These are phyloP conservation scores for Paramecium pentaurelia DNA, from an alignment of 73 alveolate genomes.

Conservation along the genomic window DNA sequence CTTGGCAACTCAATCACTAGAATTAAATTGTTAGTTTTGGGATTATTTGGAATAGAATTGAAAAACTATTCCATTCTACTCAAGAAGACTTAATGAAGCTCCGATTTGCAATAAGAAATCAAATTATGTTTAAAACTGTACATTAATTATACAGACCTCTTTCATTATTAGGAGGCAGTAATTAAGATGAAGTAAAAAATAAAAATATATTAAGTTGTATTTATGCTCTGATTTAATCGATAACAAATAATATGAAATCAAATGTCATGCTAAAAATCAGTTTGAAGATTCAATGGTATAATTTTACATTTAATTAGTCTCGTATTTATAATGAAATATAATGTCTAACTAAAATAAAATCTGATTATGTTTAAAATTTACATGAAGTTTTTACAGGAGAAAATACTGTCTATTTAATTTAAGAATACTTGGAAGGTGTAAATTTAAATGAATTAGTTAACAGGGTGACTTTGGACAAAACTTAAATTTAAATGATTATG, in stretches of 20 bases:
- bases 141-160: neutral
- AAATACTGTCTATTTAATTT: slow-evolving; percentile 10
- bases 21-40: neutral
- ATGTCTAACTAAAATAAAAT: neutral
- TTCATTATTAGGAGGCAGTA: neutral
- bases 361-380: neutral
- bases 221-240: neutral
- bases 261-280: neutral
- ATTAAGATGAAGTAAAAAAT: neutral
- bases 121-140: neutral
- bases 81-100: neutral
- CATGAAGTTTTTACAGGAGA: neutral
- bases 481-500: neutral
- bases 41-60: neutral
- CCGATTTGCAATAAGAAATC: neutral
- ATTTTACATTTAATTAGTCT: neutral
- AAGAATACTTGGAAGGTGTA: neutral
- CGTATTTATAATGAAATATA: neutral
- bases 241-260: neutral
- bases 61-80: neutral
- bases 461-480: neutral
- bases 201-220: neutral
- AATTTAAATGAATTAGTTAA: neutral
- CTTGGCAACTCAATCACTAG: neutral
- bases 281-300: neutral